Base-by-base conservation (phyloP, 2,329 filamentous ascomycete genomes). In the Gaeumannomyces tritici region DNA sequence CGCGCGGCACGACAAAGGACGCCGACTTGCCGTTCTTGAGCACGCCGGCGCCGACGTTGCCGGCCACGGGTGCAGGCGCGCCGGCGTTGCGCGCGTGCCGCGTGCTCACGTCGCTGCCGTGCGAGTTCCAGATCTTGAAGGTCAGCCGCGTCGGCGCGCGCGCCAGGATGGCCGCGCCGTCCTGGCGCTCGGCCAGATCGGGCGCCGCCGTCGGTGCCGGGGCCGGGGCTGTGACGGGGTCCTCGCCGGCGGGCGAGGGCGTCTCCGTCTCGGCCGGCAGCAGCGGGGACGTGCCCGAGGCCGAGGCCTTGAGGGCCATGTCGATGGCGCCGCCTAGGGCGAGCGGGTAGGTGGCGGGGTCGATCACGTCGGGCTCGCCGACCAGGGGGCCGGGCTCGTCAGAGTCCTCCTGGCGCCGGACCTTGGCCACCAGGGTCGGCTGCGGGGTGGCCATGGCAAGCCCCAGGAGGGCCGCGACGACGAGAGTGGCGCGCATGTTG, bases 241-340 rank as follows among this genome's bases (percentile, higher is more conserved):
- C 42, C 21, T 5, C 7, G 9, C 21, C 42, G 42, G 11, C 21
- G 21, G 31, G 8, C 31, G 8, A 51, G 42, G 42, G 21, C n/a
- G 59, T 26, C 3, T 11, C 35, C 21, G 42, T 28, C 28, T 15
- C 27, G 33, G 26, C 35, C 24, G 59, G 42, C 27, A 13, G 42
- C 27, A 13, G 26, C 35, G 9, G 59, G 27, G 47, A 26, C 9
- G 28, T 13, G 35, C 2, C 26, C 13, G 47, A 27, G 35, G 15
- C 21, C 21, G 1, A 2, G 42, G 42, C 27, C 13, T 33, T 11
- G 24, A 27, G n/a, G 12, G 59, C 59, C n/a, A 54, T 31, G 59
- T 61, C 51, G 59, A 61, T n/a, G 59, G 59, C 59, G 27, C 59
- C 59, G 28, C 54, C 51, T 13, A 61, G 12, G 59, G 59, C 59